Evolutionary conservation across 352 stramenopile species (phyloP).

Genomic region (Phytopythium delawarense): DNA sequence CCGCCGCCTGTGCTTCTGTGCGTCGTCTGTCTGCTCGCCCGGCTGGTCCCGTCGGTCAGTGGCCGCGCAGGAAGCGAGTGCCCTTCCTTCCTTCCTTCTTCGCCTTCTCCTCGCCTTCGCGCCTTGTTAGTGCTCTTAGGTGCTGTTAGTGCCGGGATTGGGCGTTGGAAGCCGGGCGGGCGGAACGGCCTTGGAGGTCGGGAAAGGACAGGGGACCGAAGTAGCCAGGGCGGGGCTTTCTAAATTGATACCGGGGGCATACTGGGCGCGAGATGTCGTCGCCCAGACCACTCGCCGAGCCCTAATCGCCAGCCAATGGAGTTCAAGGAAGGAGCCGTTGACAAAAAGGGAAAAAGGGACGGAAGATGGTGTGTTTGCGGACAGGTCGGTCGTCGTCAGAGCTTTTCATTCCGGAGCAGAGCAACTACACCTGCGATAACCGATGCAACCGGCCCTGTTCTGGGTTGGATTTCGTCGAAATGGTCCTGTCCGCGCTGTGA

Average conservation of each 20-base stretch:
- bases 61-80: not conserved
- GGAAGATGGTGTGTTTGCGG: not conserved
- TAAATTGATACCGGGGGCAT: not conserved
- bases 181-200: too few species aligned
- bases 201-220: not conserved
- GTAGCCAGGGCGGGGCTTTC: slow-evolving; percentile 1
- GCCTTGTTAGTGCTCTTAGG: too few species aligned
- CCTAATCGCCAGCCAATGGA: not conserved
- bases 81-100: not conserved
- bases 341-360: not conserved
- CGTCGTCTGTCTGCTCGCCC: not conserved
- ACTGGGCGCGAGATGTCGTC: not conserved
- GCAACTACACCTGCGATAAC: too few species aligned
- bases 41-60: not conserved
- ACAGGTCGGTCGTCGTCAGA: too few species aligned
- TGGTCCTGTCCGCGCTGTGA: too few species aligned
- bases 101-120: not conserved
- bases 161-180: not conserved
- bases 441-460: too few species aligned
- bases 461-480: too few species aligned
- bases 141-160: not conserved
- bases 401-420: too few species aligned
- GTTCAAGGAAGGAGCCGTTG: not conserved
- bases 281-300: not conserved
- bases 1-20: not conserved